These are phyloP conservation scores for Leersia perrieri DNA, from an alignment of 176 grass and related monocot genomes.

Conservation along the genomic window DNA sequence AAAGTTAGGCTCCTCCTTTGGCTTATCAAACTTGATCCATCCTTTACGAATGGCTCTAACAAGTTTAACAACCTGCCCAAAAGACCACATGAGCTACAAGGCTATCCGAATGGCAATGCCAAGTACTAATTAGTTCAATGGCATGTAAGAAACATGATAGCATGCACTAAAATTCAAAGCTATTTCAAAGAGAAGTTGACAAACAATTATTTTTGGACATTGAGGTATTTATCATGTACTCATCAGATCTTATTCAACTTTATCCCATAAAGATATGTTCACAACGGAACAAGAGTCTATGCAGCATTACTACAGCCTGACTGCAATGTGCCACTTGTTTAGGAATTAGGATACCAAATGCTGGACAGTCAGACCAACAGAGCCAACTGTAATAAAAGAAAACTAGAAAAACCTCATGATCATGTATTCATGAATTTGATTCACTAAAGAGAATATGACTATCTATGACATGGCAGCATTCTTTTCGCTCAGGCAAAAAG, in stretches of 20 bases:
- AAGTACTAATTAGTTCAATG: neutral
- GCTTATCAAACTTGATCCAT: slow-evolving; percentile 89
- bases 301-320: neutral
- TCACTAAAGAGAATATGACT: neutral
- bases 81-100: slow-evolving; percentile 14
- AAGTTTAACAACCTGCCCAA: slow-evolving; percentile 54
- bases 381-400: neutral
- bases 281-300: slow-evolving; percentile 1
- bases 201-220: neutral
- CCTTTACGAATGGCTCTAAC: slow-evolving; percentile 90
- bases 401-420: neutral
- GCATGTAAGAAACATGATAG: neutral
- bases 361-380: neutral
- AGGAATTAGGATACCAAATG: neutral
- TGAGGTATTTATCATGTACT: neutral
- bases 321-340: neutral
- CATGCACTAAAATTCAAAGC: neutral
- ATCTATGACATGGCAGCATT: neutral
- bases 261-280: neutral
- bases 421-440: neutral
- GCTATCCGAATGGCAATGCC: neutral
- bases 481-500: neutral
- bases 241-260: neutral
- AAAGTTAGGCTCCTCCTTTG: slow-evolving; percentile 59
- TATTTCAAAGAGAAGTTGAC: slow-evolving; percentile 4